These are phyloP conservation scores for Hura crepitans DNA, from an alignment of 441 rosid species.

Conservation along the genomic window DNA sequence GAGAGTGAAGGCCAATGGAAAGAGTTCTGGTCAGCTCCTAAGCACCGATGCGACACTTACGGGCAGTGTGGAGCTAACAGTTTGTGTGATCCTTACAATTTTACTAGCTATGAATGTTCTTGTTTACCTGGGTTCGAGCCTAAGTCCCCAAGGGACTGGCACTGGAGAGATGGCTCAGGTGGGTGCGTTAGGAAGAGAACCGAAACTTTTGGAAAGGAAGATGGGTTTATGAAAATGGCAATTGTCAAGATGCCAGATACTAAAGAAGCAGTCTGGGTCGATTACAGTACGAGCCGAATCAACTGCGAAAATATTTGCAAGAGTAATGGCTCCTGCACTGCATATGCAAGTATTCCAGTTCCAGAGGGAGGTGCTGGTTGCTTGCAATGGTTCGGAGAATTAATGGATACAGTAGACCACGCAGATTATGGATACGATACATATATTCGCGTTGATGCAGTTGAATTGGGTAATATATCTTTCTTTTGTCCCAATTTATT, in stretches of 20 bases:
- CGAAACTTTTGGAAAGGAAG: slow-evolving; percentile 19
- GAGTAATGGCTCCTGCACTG: slow-evolving; percentile 31
- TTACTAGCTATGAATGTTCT: background rate
- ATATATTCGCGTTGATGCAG: slow-evolving; percentile 25
- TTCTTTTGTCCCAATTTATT: background rate
- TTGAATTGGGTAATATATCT: slow-evolving; percentile 21
- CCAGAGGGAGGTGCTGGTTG: slow-evolving; percentile 18
- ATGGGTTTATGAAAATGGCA: slow-evolving; percentile 27
- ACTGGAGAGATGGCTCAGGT: background rate
- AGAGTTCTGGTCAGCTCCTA: slow-evolving; percentile 38
- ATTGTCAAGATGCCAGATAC: slow-evolving; percentile 28
- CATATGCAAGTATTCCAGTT: background rate
- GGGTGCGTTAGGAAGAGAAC: slow-evolving; percentile 16
- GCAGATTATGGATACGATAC: background rate
- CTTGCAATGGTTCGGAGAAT: slow-evolving; percentile 25
- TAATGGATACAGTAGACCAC: slow-evolving; percentile 11
- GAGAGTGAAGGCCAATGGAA: slow-evolving; percentile 37
- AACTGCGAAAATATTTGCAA: slow-evolving; percentile 28
- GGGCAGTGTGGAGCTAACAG: slow-evolving; percentile 7
- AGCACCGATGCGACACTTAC: slow-evolving; percentile 49
- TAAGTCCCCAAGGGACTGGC: background rate
- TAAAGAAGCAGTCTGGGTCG: slow-evolving; percentile 13
- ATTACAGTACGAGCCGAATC: background rate
- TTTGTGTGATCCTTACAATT: background rate
- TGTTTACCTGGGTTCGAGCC: slow-evolving; percentile 13